A percentile compares a stretch with the other conserved stretches of the same genome.
These are phyloP conservation scores for Posidonia australis DNA, from an alignment of 106 monocot genomes.

Conservation along the genomic window DNA sequence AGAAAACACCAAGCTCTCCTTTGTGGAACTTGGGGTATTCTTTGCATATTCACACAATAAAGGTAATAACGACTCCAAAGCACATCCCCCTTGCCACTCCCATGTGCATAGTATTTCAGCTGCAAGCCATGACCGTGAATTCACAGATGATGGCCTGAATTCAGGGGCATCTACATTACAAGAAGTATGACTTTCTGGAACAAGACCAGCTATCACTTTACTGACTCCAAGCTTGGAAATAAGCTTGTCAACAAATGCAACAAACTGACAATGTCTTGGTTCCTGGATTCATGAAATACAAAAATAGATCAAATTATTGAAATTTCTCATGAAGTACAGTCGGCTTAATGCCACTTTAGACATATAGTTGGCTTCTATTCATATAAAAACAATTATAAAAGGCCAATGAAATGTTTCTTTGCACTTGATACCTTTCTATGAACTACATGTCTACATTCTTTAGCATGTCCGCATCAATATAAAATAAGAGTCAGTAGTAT, in stretches of 20 bases:
- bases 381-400: too few relatives aligned
- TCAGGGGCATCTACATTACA: too few relatives aligned
- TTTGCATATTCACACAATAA: slow-evolving; percentile 46
- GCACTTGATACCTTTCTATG: too few relatives aligned
- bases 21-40: slow-evolving; percentile 11
- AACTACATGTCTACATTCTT: too few relatives aligned
- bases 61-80: slow-evolving; percentile 44
- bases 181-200: slow-evolving; percentile 16
- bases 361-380: background rate
- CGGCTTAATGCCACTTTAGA: background rate
- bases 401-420: too few relatives aligned
- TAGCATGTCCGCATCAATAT: too few relatives aligned
- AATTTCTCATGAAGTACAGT: background rate
- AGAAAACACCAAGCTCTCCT: slow-evolving; percentile 22
- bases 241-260: slow-evolving; percentile 67
- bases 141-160: slow-evolving; percentile 5
- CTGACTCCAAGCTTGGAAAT: slow-evolving; percentile 46
- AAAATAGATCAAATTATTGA: background rate
- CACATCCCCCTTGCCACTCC: slow-evolving; percentile 60
- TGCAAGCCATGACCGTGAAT: slow-evolving; percentile 77
- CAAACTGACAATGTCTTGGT: slow-evolving; percentile 40
- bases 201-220: slow-evolving; percentile 44
- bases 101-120: slow-evolving; percentile 87
- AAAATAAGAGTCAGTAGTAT: too few relatives aligned
- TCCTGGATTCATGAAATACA: slow-evolving; percentile 31